Evolutionary conservation across 345 rosid genomes (phyloP).

Genomic region (Melaleuca quinquenervia): DNA sequence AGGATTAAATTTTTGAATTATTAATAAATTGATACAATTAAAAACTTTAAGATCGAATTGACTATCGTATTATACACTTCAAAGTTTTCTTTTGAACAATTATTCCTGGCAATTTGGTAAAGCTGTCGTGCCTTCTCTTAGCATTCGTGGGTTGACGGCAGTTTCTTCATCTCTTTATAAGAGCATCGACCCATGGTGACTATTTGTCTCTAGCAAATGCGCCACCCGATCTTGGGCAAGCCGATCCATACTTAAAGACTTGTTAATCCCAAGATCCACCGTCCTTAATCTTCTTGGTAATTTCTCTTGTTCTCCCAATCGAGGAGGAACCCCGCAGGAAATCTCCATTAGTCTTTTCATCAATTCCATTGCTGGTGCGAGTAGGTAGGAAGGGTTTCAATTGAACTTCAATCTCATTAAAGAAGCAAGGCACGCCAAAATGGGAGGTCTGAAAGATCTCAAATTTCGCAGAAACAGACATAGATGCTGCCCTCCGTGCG

Average conservation of each 20-base stretch:
- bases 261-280: neutral
- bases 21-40: no score
- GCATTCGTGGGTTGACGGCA: neutral
- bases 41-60: no score
- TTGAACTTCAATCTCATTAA: neutral
- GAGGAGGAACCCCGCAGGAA: neutral
- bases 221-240: neutral
- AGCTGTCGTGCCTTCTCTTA: neutral
- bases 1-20: no score
- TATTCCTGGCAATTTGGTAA: neutral
- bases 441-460: neutral
- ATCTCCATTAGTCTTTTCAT: neutral
- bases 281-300: rapidly evolving
- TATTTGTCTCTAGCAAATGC: rapidly evolving
- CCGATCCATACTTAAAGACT: neutral
- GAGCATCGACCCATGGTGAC: neutral
- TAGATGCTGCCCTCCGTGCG: neutral
- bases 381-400: neutral
- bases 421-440: neutral
- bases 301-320: neutral
- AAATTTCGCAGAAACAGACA: neutral
- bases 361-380: neutral
- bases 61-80: no score
- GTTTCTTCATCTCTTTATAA: neutral
- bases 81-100: no score